A percentile compares a stretch with the other conserved stretches of the same genome.
Conservation (phyloP, 2,329 filamentous ascomycete species). For the Exophiala spinifera region DNA sequence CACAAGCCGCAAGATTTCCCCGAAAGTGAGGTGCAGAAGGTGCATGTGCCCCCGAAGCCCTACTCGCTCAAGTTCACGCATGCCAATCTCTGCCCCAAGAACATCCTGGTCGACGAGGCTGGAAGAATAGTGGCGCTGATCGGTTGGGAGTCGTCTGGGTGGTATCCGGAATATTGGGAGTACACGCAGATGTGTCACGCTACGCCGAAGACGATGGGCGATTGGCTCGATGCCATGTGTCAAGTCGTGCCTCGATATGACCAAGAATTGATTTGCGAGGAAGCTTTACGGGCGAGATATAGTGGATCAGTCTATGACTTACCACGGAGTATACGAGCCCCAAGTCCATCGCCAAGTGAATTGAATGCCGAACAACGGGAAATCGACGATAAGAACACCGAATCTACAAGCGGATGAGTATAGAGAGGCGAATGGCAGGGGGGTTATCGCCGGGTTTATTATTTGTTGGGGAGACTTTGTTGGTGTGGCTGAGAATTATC, state of each 20-base stretch:
- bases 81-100: constrained; percentile 31
- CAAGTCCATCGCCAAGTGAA: constrained; percentile 23
- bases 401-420: constrained; percentile 26
- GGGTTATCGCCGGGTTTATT: no score
- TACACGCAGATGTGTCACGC: constrained; percentile 31
- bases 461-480: no score
- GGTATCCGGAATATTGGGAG: constrained; percentile 35
- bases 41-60: constrained; percentile 22
- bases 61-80: constrained; percentile 34
- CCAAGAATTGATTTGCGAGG: constrained; percentile 26
- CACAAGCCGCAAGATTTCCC: constrained; percentile 24
- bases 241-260: constrained; percentile 25
- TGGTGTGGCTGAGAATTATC: not conserved
- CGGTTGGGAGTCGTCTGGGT: constrained; percentile 34
- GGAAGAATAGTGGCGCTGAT: constrained; percentile 31
- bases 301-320: constrained; percentile 24
- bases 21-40: constrained; percentile 23
- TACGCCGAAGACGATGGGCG: constrained; percentile 22
- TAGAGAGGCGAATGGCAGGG: no score
- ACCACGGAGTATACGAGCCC: constrained; percentile 25
- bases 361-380: constrained; percentile 21
- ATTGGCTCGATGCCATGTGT: constrained; percentile 27
- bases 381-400: constrained; percentile 28
- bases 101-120: constrained; percentile 31
- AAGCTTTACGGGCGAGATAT: constrained; percentile 23